Evolutionary conservation across 1,284 basidiomycete species (phyloP), one percentile per base, ranked within the genome.

Genomic region (Leccinum holopus): DNA sequence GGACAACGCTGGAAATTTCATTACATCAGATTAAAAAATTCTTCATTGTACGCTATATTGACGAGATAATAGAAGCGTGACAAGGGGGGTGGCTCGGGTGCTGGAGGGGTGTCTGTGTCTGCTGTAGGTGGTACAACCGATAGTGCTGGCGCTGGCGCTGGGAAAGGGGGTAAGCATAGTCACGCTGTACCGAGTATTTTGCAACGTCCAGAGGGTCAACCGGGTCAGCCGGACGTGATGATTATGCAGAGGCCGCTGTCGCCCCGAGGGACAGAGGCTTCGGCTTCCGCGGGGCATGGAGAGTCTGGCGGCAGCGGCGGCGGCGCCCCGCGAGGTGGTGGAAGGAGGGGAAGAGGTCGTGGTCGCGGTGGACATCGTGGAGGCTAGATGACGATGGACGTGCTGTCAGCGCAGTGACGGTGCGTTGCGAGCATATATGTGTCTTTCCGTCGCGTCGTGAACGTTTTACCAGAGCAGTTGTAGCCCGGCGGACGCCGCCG

Each of bases 151-250:
- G 25, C 57, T n/a, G 64, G 64, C 0, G 72, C 71, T 18, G 66
- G 66, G 1, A 72, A 71, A 64, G 66, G 71, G 7, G 70, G 71
- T 14, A 71, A 32, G 12, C 54, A 32, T 21, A 18, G 7, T 33
- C 18, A n/a, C 18, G 12, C 35, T 14, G 55, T 28, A 6, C 35
- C 55, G 64, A 71, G 74, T 63, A 72, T 76, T 60, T 57, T 80
- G 72, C 75, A 78, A 60, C 68, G 79, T 63, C 62, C 71, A 51
- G 76, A 76, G 14, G 58, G 65, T 5, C 39, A 28, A 16, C 8
- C 58, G 5, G 58, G 65, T 5, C 44, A 30, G n/a, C 11, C 58
- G 6, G 69, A 67, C 1, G 60, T 61, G 52, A 33, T 52, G 39
- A 57, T 56, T 0, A 14, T 63, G 44, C 70, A 67, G 14, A 69